A percentile compares a stretch with the other conserved stretches of the same genome.
Conservation (phyloP, 305 asterid species). For the Rubia tinctorum region DNA sequence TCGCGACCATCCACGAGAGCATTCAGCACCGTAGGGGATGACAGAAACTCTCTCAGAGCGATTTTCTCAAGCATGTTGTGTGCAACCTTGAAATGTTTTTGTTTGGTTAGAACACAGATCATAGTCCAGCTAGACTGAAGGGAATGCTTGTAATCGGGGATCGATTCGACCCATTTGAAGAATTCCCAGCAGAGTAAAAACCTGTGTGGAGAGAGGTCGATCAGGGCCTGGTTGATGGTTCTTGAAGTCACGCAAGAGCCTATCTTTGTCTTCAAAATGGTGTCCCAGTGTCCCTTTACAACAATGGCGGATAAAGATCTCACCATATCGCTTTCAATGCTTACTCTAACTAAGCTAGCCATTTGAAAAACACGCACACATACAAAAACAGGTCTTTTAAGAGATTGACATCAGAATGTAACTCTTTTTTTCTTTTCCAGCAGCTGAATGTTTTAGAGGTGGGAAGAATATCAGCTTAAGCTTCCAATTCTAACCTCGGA, state of each 20-base stretch:
- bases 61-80: conserved; percentile 57
- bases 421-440: background rate
- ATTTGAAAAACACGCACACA: conserved; percentile 22
- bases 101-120: conserved; percentile 68
- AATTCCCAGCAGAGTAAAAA: conserved; percentile 58
- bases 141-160: conserved; percentile 66
- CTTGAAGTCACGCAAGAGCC: conserved; percentile 58
- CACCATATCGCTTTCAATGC: conserved; percentile 39
- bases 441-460: background rate
- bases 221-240: conserved; percentile 45
- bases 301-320: conserved; percentile 51
- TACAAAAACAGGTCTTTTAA: background rate
- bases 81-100: conserved; percentile 62
- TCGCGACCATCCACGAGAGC: conserved; percentile 40
- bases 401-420: background rate
- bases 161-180: conserved; percentile 76
- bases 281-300: conserved; percentile 69
- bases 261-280: conserved; percentile 58
- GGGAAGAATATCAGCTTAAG: background rate
- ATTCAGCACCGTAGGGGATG: conserved; percentile 75
- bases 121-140: conserved; percentile 75
- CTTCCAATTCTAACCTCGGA: no score
- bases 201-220: conserved; percentile 40
- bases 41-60: conserved; percentile 67
- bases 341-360: conserved; percentile 36